phyloP scores from a whole-genome alignment of 148 eudicot species.

The Cornus suecica region DNA sequence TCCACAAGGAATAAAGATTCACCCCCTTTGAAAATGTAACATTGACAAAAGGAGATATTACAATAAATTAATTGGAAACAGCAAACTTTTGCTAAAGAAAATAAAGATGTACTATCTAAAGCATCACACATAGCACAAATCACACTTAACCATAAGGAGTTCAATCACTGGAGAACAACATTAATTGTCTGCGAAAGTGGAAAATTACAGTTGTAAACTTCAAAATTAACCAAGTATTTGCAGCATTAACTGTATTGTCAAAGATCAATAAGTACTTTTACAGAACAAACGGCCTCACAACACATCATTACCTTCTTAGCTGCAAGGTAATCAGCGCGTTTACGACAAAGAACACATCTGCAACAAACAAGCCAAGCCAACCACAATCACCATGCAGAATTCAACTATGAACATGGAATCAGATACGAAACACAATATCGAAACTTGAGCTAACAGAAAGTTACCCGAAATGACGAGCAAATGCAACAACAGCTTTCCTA shows the following conservation, averaged over 20 bases:
- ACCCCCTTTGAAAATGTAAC: not conserved
- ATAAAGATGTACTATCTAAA: not conserved
- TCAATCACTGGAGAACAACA: not conserved
- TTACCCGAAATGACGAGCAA: conserved; percentile 98
- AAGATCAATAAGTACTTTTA: not conserved
- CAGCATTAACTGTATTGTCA: not conserved
- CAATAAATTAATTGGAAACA: not conserved
- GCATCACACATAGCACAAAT: not conserved
- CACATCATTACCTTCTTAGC: conserved; percentile 61
- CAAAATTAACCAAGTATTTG: not conserved
- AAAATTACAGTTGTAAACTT: not conserved
- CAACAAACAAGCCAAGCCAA: conserved; percentile 13
- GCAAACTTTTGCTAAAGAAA: not conserved
- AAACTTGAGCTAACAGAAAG: not conserved
- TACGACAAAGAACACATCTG: conserved; percentile 95
- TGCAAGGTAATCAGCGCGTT: conserved; percentile 90
- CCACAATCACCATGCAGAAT: not conserved
- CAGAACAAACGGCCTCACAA: not conserved
- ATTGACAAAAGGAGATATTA: too few species aligned
- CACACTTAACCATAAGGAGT: not conserved
- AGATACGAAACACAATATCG: not conserved
- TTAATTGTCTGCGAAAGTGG: too few species aligned
- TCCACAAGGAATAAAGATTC: not conserved
- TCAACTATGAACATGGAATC: not conserved
- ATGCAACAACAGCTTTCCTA: conserved; percentile 88